Evolutionary conservation across 2,329 filamentous ascomycete species (phyloP).

Genomic region (Penicillium nordicum): DNA sequence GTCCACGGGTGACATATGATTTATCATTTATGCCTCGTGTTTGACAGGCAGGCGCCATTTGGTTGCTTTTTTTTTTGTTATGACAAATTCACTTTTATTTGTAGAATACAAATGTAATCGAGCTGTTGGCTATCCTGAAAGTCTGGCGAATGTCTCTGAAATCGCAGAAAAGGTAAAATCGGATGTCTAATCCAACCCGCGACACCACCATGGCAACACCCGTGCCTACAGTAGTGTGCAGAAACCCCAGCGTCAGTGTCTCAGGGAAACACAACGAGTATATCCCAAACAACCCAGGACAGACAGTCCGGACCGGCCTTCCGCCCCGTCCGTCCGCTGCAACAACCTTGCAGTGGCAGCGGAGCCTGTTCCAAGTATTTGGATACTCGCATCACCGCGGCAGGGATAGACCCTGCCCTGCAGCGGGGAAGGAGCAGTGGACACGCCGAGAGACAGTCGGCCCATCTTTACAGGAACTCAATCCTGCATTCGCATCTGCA

Average conservation of each 20-base stretch:
- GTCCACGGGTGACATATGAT: background rate
- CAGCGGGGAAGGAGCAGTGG: conserved; percentile 10
- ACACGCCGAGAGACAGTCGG: conserved; percentile 1
- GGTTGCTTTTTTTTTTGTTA: background rate
- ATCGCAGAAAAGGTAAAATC: background rate
- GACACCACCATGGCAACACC: conserved; percentile 9
- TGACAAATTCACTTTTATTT: background rate
- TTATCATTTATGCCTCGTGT: background rate
- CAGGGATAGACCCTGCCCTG: conserved; percentile 7
- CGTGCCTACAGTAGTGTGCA: conserved; percentile 2
- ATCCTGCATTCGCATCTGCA: background rate
- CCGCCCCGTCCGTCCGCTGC: conserved; percentile 6
- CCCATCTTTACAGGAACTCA: conserved; percentile 1
- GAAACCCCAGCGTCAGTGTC: conserved; percentile 12
- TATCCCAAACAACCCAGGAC: background rate
- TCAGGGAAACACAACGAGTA: conserved; percentile 8
- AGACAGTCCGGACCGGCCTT: conserved; percentile 9
- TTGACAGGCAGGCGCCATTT: background rate
- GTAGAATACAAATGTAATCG: background rate
- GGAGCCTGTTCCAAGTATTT: conserved; percentile 5
- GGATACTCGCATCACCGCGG: conserved; percentile 2
- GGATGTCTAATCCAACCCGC: background rate
- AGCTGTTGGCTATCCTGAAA: background rate
- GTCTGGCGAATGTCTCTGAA: background rate
- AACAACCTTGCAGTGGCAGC: conserved; percentile 18